Evolutionary conservation across 2,329 filamentous ascomycete genomes (phyloP).

Genomic region (Aspergillus ochraceoroseus): DNA sequence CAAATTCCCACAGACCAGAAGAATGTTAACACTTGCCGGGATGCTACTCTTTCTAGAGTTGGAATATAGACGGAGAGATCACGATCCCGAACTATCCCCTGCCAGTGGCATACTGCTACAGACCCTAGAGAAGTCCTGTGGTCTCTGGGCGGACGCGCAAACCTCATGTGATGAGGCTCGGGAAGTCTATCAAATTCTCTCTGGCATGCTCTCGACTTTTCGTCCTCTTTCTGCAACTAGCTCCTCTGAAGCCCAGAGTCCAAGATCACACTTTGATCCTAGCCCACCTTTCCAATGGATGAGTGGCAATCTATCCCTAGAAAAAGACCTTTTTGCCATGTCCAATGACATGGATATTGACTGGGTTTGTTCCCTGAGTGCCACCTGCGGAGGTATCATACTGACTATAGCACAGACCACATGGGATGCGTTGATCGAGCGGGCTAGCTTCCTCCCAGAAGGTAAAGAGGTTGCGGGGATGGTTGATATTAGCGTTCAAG

Average conservation of each 20-base stretch:
- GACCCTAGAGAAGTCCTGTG: not conserved
- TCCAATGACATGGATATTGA: constrained; percentile 4
- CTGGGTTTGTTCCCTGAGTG: constrained; percentile 4
- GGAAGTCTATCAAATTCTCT: not conserved
- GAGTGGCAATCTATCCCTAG: not conserved
- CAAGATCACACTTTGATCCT: not conserved
- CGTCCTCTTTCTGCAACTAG: too few relatives aligned
- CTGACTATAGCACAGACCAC: not conserved
- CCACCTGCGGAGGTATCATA: not conserved
- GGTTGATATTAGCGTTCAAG: too few relatives aligned
- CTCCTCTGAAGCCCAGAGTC: not conserved
- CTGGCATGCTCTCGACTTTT: constrained; percentile 1
- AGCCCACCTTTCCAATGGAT: too few relatives aligned
- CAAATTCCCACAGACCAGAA: constrained; percentile 4
- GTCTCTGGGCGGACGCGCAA: not conserved
- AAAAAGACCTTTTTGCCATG: not conserved
- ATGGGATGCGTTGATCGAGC: constrained; percentile 9
- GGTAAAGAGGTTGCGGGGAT: too few relatives aligned
- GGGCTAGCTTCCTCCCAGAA: not conserved
- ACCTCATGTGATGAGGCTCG: not conserved
- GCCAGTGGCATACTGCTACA: not conserved
- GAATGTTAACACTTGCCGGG: constrained; percentile 7
- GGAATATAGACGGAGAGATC: not conserved
- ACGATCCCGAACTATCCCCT: not conserved
- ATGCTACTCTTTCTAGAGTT: constrained; percentile 11